A percentile compares a stretch with the other conserved stretches of the same genome.
These are phyloP conservation scores for Claviceps purpurea DNA, from an alignment of 2,329 filamentous ascomycete genomes.

Conservation along the genomic window DNA sequence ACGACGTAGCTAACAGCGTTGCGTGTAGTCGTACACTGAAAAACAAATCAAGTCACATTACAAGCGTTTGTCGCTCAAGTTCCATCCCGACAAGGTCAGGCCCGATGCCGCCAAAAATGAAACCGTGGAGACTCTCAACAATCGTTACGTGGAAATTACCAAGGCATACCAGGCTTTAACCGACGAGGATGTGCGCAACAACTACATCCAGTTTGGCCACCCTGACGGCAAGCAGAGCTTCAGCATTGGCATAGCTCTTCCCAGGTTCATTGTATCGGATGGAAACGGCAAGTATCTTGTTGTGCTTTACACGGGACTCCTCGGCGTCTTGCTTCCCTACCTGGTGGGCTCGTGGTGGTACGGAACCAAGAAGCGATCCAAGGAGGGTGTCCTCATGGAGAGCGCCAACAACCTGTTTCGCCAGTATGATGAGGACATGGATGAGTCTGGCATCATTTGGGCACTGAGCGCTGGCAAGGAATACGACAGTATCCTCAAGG, in stretches of 20 bases:
- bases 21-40: constrained; percentile 59
- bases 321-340: constrained; percentile 85
- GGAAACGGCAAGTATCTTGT: constrained; percentile 94
- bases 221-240: constrained; percentile 97
- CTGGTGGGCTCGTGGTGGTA: constrained; percentile 98
- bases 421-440: constrained; percentile 76
- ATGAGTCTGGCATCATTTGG: constrained; percentile 64
- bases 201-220: constrained; percentile 90
- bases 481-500: constrained; percentile 62
- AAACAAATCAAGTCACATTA: constrained; percentile 89
- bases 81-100: constrained; percentile 85
- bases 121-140: constrained; percentile 71
- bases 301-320: constrained; percentile 72
- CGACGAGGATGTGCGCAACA: constrained; percentile 93
- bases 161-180: constrained; percentile 98
- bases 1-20: constrained; percentile 12
- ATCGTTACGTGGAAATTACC: constrained; percentile 84
- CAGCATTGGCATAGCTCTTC: constrained; percentile 93
- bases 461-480: constrained; percentile 80
- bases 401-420: constrained; percentile 91
- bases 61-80: constrained; percentile 70
- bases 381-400: constrained; percentile 84
- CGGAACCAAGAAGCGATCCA: constrained; percentile 81
- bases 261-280: constrained; percentile 82
- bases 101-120: constrained; percentile 80